Percentiles rank a stretch among this genome's conserved stretches.
These are phyloP conservation scores for Spatholobus suberectus DNA, from an alignment of 306 rosid species.

Conservation along the genomic window DNA sequence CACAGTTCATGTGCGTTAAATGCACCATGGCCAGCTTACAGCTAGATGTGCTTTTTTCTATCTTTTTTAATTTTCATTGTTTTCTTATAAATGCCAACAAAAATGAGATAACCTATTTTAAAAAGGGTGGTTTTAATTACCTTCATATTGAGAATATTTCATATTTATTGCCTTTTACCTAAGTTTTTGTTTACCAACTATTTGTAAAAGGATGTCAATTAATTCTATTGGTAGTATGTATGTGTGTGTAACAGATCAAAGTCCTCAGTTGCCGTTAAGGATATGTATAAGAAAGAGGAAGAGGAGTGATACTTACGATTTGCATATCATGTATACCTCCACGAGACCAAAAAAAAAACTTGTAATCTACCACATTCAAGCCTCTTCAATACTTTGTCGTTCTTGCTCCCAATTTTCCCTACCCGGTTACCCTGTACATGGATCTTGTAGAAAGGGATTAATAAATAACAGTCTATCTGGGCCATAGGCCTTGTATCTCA, in stretches of 20 bases:
- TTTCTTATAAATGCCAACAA: not conserved
- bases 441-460: not conserved
- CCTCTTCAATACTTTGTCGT: conserved; percentile 29
- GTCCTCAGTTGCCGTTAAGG: not conserved
- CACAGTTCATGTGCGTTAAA: conserved; percentile 32
- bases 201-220: not conserved
- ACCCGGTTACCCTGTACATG: conserved; percentile 10
- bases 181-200: not conserved
- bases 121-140: not conserved
- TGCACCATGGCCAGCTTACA: conserved; percentile 27
- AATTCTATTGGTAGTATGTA: not conserved
- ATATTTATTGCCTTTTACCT: conserved; percentile 16
- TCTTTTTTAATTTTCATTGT: not conserved
- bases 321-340: not conserved
- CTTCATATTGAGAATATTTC: not conserved
- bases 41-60: not conserved
- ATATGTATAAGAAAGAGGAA: not conserved
- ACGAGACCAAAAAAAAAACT: not conserved
- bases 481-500: not conserved
- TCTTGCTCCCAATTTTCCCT: conserved; percentile 32
- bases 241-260: not conserved
- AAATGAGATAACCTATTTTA: not conserved
- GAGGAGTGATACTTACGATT: not conserved
- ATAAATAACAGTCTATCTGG: conserved; percentile 10
- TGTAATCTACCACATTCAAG: conserved; percentile 42